Evolutionary conservation across 495 filamentous ascomycete species (phyloP), one percentile per base, ranked within the genome.

Genomic region (Aspergillus conjunctus): DNA sequence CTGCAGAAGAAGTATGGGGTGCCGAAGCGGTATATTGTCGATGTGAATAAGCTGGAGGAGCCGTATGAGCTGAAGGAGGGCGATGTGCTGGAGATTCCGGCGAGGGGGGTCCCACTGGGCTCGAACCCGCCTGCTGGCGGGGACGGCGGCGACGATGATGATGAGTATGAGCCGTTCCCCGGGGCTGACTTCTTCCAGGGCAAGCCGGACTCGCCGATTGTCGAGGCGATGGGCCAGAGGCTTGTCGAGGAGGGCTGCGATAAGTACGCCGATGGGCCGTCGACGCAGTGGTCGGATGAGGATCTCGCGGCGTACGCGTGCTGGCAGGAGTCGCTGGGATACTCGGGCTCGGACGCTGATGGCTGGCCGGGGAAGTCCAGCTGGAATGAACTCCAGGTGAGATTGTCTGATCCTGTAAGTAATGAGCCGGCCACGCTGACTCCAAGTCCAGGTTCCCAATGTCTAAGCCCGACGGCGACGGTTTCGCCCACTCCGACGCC

Each of bases 21-120:
- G 5, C 54, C 54, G 1, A 33, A 33, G 54, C 39, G 39, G 12
- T 56, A 56, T 33, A 56, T 56, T 17, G 18, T 56, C 2, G n/a
- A 26, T 18, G 54, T 20, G 7, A 56, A 56, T 18, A 20, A 20
- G 9, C 20, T 56, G 20, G 22, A 26, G 3, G 22, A 45, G 15
- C 12, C 14, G 4, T 43, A 17, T 3, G 31, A n/a, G n/a, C 12
- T 56, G 22, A 46, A 1, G 11, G 26, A 12, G 10, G 41, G 41
- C 5, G 41, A 32, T 30, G 22, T 33, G 14, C 39, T 56, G 0
- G 54, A 56, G 54, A 56, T 56, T 20, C 54, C 54, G 20, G 39
- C 54, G 14, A n/a, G 54, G 5, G 54, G 54, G 6, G 54, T 56
- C 4, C 54, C 54, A 3, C 54, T 56, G 4, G 52, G 10, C 7